Evolutionary conservation across 495 filamentous ascomycete species (phyloP), one percentile per base, ranked within the genome.

Genomic region (Chaetomidium leptoderma): DNA sequence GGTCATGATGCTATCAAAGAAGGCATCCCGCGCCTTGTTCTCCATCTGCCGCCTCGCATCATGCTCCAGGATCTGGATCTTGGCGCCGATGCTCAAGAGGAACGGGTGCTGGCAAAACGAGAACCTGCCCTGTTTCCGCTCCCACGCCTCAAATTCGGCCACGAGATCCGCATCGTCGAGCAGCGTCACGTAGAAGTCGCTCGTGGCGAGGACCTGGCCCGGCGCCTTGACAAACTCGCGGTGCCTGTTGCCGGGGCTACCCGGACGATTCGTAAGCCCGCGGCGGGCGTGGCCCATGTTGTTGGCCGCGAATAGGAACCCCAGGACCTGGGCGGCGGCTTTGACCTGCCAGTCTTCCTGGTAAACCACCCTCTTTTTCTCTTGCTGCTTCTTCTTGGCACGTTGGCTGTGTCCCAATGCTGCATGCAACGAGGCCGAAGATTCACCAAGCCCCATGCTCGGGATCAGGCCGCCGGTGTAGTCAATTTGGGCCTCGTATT

Each of bases 41-140:
- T 90, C 87, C 92, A 96, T 96, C 72, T 96, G 92, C 8, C 92
- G 82, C 60, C 86, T 83, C 4, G 91, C 90, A 70, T 97, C 92
- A 65, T 95, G 83, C 68, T 96, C 92, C 65, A 96, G 74, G 57
- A 96, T 95, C 62, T 86, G 88, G 58, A 95, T 96, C 72, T 97
- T 97, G 29, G 91, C 87, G 73, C 90, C 91, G 62, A 97, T 92
- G 51, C 90, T 95, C 30, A 97, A 78, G 63, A 96, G 88, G 72
- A 96, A 95, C 4, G 92, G 92, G 65, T 92, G 96, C 65, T 96
- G 90, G 65, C 91, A 97, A 67, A 97, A 96, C 4, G 90, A 82
- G 63, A 97, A 96, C 59, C 82, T 88, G 1, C 82, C 81, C 45
- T 81, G 77, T 62, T 77, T 84, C 16, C 82, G 80, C 70, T 96